These are phyloP conservation scores for Arabidopsis thaliana DNA, from an alignment of 345 rosid genomes.

Conservation along the genomic window TAIR10.1 NC_003070.9:29795001-29795500, in stretches of 20 bases:
- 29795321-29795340: conserved; percentile 2
- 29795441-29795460: neutral
- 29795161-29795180: conserved; percentile 61
- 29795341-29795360: neutral
- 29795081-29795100: neutral
- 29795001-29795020: neutral
- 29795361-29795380: neutral
- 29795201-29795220: conserved; percentile 57
- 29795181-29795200: conserved; percentile 73
- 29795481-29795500: conserved; percentile 67
- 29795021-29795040: neutral
- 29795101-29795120: neutral
- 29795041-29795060: conserved; percentile 1
- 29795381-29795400: neutral
- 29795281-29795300: neutral
- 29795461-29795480: conserved; percentile 51
- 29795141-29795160: neutral
- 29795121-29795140: neutral
- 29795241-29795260: conserved; percentile 12
- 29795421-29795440: neutral
- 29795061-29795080: neutral
- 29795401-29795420: conserved; percentile 3
- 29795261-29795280: neutral
- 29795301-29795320: neutral
- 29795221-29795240: conserved; percentile 54